phyloP scores from a whole-genome alignment of 345 rosid species.

The Lepidium didymum region DNA sequence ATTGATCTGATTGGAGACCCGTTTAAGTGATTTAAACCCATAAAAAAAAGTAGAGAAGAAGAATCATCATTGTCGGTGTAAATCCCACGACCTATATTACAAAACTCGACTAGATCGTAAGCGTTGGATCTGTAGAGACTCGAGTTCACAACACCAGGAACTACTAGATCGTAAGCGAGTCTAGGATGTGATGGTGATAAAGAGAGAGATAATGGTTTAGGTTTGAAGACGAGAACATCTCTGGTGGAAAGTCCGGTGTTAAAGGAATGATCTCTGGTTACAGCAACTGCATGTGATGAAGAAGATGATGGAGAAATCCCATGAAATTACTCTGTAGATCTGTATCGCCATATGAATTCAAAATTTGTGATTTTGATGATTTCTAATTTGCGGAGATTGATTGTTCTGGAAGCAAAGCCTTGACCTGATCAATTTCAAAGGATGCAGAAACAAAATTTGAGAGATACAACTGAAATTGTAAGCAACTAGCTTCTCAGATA shows the following conservation, averaged over 20 bases:
- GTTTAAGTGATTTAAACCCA: too few species aligned
- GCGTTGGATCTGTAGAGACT: too few species aligned
- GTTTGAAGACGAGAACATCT: slow-evolving; percentile 39
- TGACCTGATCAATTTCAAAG: slow-evolving; percentile 33
- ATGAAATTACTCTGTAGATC: slow-evolving; percentile 39
- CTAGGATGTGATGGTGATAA: too few species aligned
- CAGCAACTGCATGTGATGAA: slow-evolving; percentile 20
- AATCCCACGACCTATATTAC: too few species aligned
- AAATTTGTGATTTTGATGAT: slow-evolving; percentile 44
- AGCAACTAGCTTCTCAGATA: not conserved
- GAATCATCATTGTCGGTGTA: too few species aligned
- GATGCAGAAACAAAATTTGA: not conserved
- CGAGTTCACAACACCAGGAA: too few species aligned
- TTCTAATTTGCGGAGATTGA: slow-evolving; percentile 61
- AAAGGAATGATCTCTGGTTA: slow-evolving; percentile 27
- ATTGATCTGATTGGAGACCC: too few species aligned
- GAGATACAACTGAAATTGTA: not conserved
- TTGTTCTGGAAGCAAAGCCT: slow-evolving; percentile 66
- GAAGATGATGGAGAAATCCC: slow-evolving; percentile 29
- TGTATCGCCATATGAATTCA: slow-evolving; percentile 58
- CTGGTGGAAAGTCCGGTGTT: slow-evolving; percentile 31
- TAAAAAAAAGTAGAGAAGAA: too few species aligned
- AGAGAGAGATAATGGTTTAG: too few species aligned
- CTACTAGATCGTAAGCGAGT: too few species aligned
- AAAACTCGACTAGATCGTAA: too few species aligned